phyloP scores from a whole-genome alignment of 176 grass and related monocot species.

The Hsuehochloa calcarea region DNA sequence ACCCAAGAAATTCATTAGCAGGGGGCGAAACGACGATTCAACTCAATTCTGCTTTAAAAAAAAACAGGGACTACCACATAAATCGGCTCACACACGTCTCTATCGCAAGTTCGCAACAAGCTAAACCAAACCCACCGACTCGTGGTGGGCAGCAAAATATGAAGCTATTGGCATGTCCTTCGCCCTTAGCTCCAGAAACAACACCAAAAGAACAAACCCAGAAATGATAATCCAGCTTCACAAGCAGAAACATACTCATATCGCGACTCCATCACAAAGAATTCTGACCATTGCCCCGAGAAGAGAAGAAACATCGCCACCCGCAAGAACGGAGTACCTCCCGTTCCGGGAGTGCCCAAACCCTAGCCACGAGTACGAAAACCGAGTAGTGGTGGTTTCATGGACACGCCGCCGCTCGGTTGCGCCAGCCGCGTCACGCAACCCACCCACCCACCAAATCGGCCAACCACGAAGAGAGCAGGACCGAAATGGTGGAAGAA shows the following conservation, averaged over 20 bases:
- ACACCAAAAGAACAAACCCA: background rate
- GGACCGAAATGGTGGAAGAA: background rate
- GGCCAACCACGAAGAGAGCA: background rate
- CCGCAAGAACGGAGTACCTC: background rate
- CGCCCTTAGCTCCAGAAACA: too few relatives aligned
- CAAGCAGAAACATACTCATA: too few relatives aligned
- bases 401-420: background rate
- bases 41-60: background rate
- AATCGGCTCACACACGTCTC: background rate
- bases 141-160: too few relatives aligned
- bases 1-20: background rate
- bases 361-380: background rate
- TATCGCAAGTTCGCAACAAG: background rate
- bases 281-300: too few relatives aligned
- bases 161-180: too few relatives aligned
- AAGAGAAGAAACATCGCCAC: too few relatives aligned
- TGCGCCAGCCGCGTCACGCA: background rate
- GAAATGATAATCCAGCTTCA: background rate
- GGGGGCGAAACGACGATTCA: background rate
- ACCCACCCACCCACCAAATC: background rate
- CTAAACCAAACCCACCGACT: background rate
- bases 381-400: background rate
- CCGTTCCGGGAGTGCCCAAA: background rate
- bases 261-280: too few relatives aligned
- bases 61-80: background rate